A percentile compares a stretch with the other conserved stretches of the same genome.
phyloP scores from a whole-genome alignment of 2,329 filamentous ascomycete species.

The Botrytis fabae region DNA sequence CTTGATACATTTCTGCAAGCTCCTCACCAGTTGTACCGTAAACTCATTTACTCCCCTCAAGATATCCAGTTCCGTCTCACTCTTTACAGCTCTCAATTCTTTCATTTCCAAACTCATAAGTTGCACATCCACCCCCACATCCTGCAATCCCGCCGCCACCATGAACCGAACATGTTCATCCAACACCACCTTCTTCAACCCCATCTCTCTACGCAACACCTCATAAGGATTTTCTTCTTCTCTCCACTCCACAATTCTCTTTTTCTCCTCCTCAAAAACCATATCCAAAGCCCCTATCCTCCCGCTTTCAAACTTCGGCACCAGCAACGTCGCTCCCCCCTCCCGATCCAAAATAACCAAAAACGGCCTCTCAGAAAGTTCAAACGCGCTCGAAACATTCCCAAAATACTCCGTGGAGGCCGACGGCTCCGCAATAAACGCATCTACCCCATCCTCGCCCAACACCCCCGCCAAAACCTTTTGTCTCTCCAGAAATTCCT shows the following conservation, averaged over 20 bases:
- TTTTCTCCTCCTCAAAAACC: conserved; percentile 39
- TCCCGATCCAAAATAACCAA: conserved; percentile 53
- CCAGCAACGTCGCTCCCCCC: conserved; percentile 59
- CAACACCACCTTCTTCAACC: conserved; percentile 51
- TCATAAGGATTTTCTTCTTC: conserved; percentile 64
- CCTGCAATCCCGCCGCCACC: conserved; percentile 57
- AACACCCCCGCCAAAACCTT: conserved; percentile 29
- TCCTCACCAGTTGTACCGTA: conserved; percentile 58
- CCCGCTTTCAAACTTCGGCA: conserved; percentile 60
- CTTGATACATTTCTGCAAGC: conserved; percentile 54
- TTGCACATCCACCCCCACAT: conserved; percentile 53
- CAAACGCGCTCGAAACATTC: conserved; percentile 59
- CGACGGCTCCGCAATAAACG: conserved; percentile 62
- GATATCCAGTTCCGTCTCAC: conserved; percentile 54
- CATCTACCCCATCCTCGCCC: conserved; percentile 46
- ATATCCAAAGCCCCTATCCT: conserved; percentile 59
- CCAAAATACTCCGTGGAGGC: conserved; percentile 64
- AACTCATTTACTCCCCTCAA: conserved; percentile 62
- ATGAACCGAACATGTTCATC: conserved; percentile 66
- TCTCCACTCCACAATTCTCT: conserved; percentile 57
- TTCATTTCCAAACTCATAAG: conserved; percentile 55
- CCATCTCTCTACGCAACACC: conserved; percentile 50
- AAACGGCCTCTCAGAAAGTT: conserved; percentile 63
- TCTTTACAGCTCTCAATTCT: conserved; percentile 59
- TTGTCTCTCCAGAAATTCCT: conserved; percentile 34